Conservation (phyloP, 2,329 filamentous ascomycete genomes). For the Cytospora paraplurivora region DNA sequence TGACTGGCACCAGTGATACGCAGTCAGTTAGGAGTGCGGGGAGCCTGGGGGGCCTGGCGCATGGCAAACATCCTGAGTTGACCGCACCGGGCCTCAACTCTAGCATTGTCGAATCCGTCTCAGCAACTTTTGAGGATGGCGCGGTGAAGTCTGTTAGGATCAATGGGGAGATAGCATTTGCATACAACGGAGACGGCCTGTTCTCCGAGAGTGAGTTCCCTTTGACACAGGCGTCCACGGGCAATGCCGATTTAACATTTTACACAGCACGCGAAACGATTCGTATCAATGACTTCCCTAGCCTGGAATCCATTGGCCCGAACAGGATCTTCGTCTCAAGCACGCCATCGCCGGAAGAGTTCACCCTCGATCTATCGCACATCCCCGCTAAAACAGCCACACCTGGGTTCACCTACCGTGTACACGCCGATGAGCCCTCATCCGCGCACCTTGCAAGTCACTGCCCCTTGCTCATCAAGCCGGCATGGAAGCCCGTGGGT, state of each 20-base stretch:
- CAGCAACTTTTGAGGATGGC: constrained; percentile 77
- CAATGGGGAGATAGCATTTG: constrained; percentile 85
- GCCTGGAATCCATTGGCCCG: constrained; percentile 89
- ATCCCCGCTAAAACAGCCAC: constrained; percentile 67
- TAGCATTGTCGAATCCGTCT: constrained; percentile 91
- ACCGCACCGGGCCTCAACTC: constrained; percentile 78
- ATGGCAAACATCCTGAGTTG: constrained; percentile 81
- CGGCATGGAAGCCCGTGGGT: constrained; percentile 80
- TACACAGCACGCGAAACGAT: constrained; percentile 63
- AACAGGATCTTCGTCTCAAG: constrained; percentile 90
- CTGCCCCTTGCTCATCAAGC: constrained; percentile 72
- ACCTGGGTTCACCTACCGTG: constrained; percentile 89
- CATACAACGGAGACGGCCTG: constrained; percentile 65
- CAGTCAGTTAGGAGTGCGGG: constrained; percentile 89
- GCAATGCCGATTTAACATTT: constrained; percentile 9
- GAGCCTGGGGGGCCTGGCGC: constrained; percentile 69
- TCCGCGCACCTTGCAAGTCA: constrained; percentile 50
- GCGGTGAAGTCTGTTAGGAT: constrained; percentile 71
- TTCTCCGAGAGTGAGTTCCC: constrained; percentile 52
- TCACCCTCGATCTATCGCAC: constrained; percentile 71
- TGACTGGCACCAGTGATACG: constrained; percentile 71
- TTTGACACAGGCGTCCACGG: constrained; percentile 35
- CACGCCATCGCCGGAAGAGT: constrained; percentile 69
- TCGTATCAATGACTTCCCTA: constrained; percentile 82
- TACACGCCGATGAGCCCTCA: constrained; percentile 66